Conservation (phyloP, 345 rosid species). For the Euphorbia peplus region DNA sequence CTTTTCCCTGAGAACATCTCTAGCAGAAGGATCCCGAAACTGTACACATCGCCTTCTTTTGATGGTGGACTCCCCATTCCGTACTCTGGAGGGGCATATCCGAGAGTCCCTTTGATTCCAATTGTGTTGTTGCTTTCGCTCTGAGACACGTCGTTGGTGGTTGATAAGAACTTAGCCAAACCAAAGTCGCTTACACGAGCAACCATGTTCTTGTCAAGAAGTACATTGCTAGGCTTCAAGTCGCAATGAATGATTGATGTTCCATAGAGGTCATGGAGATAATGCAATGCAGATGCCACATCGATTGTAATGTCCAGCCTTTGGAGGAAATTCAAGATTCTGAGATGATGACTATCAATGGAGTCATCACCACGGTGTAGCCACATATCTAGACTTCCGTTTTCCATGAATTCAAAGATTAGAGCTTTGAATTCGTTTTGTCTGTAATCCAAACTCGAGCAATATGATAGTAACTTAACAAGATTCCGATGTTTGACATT, state of each 20-base stretch:
- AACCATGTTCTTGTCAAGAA: neutral
- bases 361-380: neutral
- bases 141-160: neutral
- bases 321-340: neutral
- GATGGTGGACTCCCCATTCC: constrained; percentile 8
- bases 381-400: neutral
- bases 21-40: constrained; percentile 16
- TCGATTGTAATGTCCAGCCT: neutral
- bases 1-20: constrained; percentile 17
- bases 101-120: constrained; percentile 17
- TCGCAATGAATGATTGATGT: neutral
- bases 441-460: constrained; percentile 2
- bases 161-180: constrained; percentile 1
- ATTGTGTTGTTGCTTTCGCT: constrained; percentile 4
- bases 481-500: constrained; percentile 1
- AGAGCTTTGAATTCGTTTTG: neutral
- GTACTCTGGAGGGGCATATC: constrained; percentile 23
- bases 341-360: neutral
- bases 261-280: neutral
- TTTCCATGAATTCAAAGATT: neutral
- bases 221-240: neutral
- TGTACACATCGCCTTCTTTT: constrained; percentile 16
- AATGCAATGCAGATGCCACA: neutral
- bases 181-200: neutral
- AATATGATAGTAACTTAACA: constrained; percentile 5